Evolutionary conservation across 305 asterid genomes (phyloP).

Genomic region (Stenogyne calaminthoides): DNA sequence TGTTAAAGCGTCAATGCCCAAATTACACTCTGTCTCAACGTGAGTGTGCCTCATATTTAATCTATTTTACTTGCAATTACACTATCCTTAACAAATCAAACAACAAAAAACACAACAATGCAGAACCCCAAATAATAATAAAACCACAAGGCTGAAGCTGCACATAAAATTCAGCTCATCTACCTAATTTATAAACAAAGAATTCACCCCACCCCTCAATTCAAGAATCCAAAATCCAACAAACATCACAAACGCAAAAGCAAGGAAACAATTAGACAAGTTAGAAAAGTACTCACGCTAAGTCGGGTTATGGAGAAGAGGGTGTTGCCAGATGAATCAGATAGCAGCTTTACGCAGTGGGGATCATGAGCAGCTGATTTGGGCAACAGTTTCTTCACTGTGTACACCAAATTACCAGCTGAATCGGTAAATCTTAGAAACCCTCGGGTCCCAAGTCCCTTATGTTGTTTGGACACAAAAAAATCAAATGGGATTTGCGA

Average conservation of each 20-base stretch:
- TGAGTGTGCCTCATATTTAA: too few species aligned
- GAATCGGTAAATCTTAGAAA: constrained; percentile 59
- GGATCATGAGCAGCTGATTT: constrained; percentile 32
- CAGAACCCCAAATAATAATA: neutral
- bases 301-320: constrained; percentile 54
- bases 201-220: neutral
- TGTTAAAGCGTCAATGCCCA: too few species aligned
- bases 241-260: neutral
- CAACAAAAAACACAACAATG: neutral
- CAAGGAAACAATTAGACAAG: neutral
- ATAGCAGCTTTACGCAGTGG: constrained; percentile 42
- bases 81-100: neutral
- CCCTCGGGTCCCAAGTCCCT: constrained; percentile 39
- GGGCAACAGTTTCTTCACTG: constrained; percentile 35
- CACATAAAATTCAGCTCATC: constrained; percentile 3
- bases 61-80: neutral
- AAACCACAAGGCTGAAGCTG: neutral
- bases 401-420: constrained; percentile 52
- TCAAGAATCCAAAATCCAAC: neutral
- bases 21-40: too few species aligned
- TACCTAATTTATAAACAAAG: neutral
- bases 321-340: constrained; percentile 57
- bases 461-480: constrained; percentile 59
- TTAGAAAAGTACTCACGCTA: constrained; percentile 43
- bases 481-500: constrained; percentile 67